phyloP scores from a whole-genome alignment of 805 yeast species.

The Zygotorulaspora danielsina region DNA sequence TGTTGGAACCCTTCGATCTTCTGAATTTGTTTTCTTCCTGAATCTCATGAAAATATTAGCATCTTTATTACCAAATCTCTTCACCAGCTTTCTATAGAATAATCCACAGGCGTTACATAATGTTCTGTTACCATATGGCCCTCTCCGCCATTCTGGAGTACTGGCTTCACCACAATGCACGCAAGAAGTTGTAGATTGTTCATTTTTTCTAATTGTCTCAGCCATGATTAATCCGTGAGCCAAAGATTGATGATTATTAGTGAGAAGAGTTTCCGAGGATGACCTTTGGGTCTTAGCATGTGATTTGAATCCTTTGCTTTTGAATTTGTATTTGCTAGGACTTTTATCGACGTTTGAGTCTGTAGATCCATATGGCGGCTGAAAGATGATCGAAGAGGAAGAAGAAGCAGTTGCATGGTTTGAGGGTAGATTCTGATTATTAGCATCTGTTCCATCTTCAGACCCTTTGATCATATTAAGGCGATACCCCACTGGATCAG shows the following conservation, averaged over 20 bases:
- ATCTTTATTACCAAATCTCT: conserved; percentile 29
- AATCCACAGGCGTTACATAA: conserved; percentile 92
- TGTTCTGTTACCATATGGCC: conserved; percentile 78
- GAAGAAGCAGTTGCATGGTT: background rate
- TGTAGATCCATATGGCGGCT: background rate
- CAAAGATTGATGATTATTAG: conserved; percentile 10
- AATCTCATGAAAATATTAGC: conserved; percentile 33
- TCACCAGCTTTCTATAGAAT: conserved; percentile 58
- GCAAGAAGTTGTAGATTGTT: conserved; percentile 38
- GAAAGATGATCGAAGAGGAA: background rate
- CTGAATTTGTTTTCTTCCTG: conserved; percentile 26
- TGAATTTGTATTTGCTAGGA: conserved; percentile 6
- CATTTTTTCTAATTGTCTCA: conserved; percentile 15
- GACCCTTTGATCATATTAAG: background rate
- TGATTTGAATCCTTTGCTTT: conserved; percentile 6
- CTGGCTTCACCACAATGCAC: conserved; percentile 60
- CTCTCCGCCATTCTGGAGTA: conserved; percentile 93
- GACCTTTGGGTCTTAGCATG: conserved; percentile 11
- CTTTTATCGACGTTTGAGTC: background rate
- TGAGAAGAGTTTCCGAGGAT: conserved; percentile 7
- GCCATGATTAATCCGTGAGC: conserved; percentile 17
- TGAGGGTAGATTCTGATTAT: background rate
- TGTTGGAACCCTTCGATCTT: conserved; percentile 32
- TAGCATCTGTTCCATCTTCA: background rate
- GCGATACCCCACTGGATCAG: conserved; percentile 10